These are phyloP conservation scores for Alnus glutinosa DNA, from an alignment of 306 rosid species.

Conservation along the genomic window DNA sequence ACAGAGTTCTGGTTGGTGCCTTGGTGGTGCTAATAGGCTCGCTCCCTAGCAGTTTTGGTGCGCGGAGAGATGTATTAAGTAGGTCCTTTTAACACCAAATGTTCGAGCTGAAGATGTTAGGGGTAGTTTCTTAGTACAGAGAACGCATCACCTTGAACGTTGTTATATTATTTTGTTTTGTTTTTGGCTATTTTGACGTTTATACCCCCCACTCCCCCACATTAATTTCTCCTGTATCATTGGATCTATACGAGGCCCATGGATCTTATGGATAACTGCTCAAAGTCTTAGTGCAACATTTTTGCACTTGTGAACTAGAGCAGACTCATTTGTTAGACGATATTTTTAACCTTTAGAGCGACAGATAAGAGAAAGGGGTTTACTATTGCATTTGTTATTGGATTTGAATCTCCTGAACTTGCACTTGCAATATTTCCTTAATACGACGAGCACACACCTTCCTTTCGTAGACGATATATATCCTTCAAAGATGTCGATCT, in stretches of 20 bases:
- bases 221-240: conserved; percentile 11
- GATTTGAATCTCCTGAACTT: too few relatives aligned
- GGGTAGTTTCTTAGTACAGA: conserved; percentile 38
- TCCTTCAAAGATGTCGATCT: too few relatives aligned
- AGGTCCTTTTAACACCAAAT: conserved; percentile 41
- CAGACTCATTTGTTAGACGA: too few relatives aligned
- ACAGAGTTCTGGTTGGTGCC: conserved; percentile 18
- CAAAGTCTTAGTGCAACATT: too few relatives aligned
- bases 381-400: too few relatives aligned
- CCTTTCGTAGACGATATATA: too few relatives aligned
- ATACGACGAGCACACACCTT: too few relatives aligned
- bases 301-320: too few relatives aligned
- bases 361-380: too few relatives aligned
- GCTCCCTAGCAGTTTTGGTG: conserved; percentile 41
- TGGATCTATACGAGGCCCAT: conserved; percentile 1
- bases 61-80: conserved; percentile 31
- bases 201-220: neutral
- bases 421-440: too few relatives aligned
- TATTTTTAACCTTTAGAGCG: too few relatives aligned
- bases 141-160: conserved; percentile 13
- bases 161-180: conserved; percentile 6
- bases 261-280: neutral
- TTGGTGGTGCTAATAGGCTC: conserved; percentile 22
- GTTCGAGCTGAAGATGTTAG: conserved; percentile 31
- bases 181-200: neutral